These are phyloP conservation scores for Knoxdaviesia capensis DNA, from an alignment of 2,329 filamentous ascomycete species.

Conservation along the genomic window DNA sequence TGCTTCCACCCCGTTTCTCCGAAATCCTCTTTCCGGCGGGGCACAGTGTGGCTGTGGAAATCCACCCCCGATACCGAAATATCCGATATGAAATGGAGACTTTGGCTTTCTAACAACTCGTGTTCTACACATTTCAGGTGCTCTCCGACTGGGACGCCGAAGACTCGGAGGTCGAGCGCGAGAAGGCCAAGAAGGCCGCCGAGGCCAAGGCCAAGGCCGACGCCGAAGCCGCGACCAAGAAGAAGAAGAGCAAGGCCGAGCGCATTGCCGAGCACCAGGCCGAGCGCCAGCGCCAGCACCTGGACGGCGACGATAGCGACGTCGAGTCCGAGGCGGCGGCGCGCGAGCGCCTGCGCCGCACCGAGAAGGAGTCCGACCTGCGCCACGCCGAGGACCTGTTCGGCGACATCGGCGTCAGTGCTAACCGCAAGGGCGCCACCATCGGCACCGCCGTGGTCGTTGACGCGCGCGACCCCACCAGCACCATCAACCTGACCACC, in stretches of 20 bases:
- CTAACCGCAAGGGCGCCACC: conserved; percentile 46
- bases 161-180: conserved; percentile 89
- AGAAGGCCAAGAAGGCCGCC: conserved; percentile 75
- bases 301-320: conserved; percentile 32
- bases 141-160: conserved; percentile 96
- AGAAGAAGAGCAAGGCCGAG: conserved; percentile 83
- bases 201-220: conserved; percentile 80
- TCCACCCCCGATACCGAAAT: too few species aligned
- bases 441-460: conserved; percentile 45
- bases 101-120: too few species aligned
- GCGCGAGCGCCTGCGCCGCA: conserved; percentile 54
- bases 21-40: too few species aligned
- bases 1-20: too few species aligned
- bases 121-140: conserved; percentile 38
- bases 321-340: conserved; percentile 52
- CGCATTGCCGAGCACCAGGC: conserved; percentile 60
- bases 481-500: conserved; percentile 60
- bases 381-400: conserved; percentile 84
- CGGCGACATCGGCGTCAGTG: conserved; percentile 47
- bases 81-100: too few species aligned
- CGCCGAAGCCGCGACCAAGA: conserved; percentile 68
- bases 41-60: too few species aligned
- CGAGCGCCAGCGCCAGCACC: conserved; percentile 30
- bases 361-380: conserved; percentile 76
- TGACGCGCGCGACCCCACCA: conserved; percentile 52